Evolutionary conservation across 1,284 basidiomycete species (phyloP), one percentile per base, ranked within the genome.

Genomic region (Trichosporon faecale): DNA sequence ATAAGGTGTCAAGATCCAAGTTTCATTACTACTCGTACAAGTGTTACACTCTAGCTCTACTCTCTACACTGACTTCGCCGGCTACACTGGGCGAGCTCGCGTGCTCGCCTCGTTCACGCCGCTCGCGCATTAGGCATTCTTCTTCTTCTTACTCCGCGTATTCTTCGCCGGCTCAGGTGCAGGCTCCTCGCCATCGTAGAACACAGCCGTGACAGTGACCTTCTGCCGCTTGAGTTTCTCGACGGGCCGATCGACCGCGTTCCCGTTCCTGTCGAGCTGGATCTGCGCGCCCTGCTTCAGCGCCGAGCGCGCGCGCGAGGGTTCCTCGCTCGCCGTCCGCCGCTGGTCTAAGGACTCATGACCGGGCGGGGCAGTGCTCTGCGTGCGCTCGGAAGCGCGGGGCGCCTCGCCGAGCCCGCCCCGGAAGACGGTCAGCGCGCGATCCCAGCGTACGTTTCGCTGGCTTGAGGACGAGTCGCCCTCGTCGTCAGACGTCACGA

Each of bases 141-240:
- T 69, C 69, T 70, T 70, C 49, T 49, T 64, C 67, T 66, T 68
- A 2, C 61, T 55, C 64, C 66, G 64, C 68, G 46, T 55, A 21
- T 57, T 49, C n/a, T 40, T 40, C 33, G 57, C 31, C 1, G 63
- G 18, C 35, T 27, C 52, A n/a, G 78, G 72, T 4, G 75, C 72
- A 1, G 81, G 80, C 61, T 83, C 81, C 72, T 94, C 92, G 70
- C 89, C 89, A 72, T 94, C 92, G 74, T 94, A 94, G 40, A 94
- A 88, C 78, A 90, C 91, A 75, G 89, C 92, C 83, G 91, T 90
- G 40, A 94, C 89, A 57, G 88, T 83, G 40, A 95, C 84, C 71
- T 88, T 88, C 78, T 91, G 89, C 31, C 86, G 85, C 60, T 88
- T 86, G 31, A 94, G 85, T 44, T 89, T 86, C 65, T 85, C 82